Conservation (phyloP, 2,329 filamentous ascomycete genomes). For the Colletotrichum tanaceti region DNA sequence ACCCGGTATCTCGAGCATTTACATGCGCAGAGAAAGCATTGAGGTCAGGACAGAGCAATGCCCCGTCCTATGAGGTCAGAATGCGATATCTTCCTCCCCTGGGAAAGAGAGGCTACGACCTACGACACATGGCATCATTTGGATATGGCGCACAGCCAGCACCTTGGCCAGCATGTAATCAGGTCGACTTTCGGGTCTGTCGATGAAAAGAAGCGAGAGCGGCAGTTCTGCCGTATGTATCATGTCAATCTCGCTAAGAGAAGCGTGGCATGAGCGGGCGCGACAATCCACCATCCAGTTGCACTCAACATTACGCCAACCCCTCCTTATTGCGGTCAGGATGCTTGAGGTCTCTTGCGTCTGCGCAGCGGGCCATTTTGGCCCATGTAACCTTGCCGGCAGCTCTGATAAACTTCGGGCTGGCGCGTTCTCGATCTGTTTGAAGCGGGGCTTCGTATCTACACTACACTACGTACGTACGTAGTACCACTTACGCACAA, state of each 20-base stretch:
- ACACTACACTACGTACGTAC: too few species aligned
- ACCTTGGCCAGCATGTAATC: slow-evolving; percentile 15
- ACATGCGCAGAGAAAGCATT: too few species aligned
- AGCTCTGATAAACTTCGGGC: slow-evolving; percentile 1
- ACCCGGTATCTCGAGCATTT: too few species aligned
- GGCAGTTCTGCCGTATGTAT: slow-evolving; percentile 6
- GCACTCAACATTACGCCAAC: not conserved
- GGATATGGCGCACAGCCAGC: not conserved
- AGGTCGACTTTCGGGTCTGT: not conserved
- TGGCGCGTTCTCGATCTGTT: slow-evolving; percentile 2
- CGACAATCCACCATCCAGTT: not conserved
- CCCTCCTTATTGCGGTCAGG: not conserved
- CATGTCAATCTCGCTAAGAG: not conserved
- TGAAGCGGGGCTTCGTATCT: not conserved
- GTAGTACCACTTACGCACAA: too few species aligned
- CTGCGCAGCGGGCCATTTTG: not conserved
- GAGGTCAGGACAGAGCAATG: too few species aligned
- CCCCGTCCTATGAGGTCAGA: slow-evolving; percentile 11
- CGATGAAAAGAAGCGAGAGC: not conserved
- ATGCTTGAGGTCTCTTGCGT: not conserved
- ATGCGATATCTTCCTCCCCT: slow-evolving; percentile 14
- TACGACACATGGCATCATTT: slow-evolving; percentile 13
- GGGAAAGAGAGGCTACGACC: slow-evolving; percentile 13
- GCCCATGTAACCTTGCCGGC: not conserved
- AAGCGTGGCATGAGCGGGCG: not conserved